Evolutionary conservation across 768 basidiomycete species (phyloP), one percentile per base, ranked within the genome.

Genomic region (Amanita jacksonii): DNA sequence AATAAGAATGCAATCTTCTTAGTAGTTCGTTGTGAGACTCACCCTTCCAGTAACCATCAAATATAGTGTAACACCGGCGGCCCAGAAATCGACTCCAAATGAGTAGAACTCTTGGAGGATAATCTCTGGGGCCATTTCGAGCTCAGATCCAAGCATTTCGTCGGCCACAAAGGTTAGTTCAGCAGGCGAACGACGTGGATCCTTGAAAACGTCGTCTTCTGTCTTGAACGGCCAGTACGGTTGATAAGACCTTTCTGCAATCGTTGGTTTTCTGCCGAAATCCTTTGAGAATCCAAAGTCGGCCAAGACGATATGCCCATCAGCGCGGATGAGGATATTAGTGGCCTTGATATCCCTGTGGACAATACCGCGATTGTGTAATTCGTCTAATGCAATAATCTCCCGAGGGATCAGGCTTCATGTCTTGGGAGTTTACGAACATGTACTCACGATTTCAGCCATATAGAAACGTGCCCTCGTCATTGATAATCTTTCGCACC

Each of bases 1-100:
- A 6, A 38, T 22, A 24, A 12, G 45, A 33, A 20, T 36, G 27
- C 34, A 41, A 45, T 22, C 23, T n/a, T 10, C 19, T 12, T 5
- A 13, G 31, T 6, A n/a, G 23, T 10, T 13, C 9, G 3, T 19
- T 9, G 30, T 6, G 8, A 23, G 20, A 49, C 57, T 43, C 33
- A 64, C 64, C 35, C 70, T 62, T 6, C 85, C 85, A 0, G 77
- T 77, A 31, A 89, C 65, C 40, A 92, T 69, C 31, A 77, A 75
- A 57, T 82, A 82, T 3, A 90, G 70, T 22, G 86, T 71, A 39
- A 86, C 75, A 0, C 84, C 85, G 3, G 85, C 58, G 1, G 87
- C 83, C 88, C 88, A 92, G 37, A 86, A 73, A 48, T 92, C 88
- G 2, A 59, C 55, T 8, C 57, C 57, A 50, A 61, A 63, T 1